Conservation (phyloP, 1,139 yeast species). For the Sugiyamaella grinbergsii region DNA sequence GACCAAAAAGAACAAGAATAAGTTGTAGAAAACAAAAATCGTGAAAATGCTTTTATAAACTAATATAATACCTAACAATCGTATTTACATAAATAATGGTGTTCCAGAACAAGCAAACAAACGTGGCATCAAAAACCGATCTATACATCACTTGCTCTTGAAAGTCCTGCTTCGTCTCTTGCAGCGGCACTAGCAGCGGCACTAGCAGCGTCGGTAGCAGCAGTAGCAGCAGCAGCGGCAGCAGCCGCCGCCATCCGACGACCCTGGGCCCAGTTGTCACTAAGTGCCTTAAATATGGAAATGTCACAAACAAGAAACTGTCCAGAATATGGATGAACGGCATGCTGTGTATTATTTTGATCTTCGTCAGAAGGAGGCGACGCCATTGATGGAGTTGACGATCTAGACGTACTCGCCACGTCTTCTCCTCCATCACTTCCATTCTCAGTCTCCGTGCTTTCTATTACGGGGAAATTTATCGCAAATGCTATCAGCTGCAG, state of each 20-base stretch:
- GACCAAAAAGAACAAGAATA: too few relatives aligned
- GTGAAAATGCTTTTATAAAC: not conserved
- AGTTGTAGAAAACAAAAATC: not conserved
- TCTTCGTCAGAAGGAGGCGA: conserved; percentile 5
- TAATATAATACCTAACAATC: conserved; percentile 3
- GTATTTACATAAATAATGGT: conserved; percentile 6
- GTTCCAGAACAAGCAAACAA: not conserved
- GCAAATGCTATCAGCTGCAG: conserved; percentile 34
- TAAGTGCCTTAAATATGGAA: conserved; percentile 20
- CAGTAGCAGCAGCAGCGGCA: conserved; percentile 7
- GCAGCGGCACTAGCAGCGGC: not conserved
- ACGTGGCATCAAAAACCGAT: not conserved
- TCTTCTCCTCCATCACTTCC: not conserved
- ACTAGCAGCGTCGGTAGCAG: conserved; percentile 2
- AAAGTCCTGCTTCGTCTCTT: not conserved
- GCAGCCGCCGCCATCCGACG: conserved; percentile 10
- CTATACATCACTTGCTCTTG: conserved; percentile 9
- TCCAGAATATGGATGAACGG: conserved; percentile 30
- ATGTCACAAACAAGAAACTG: conserved; percentile 31
- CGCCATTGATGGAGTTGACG: not conserved
- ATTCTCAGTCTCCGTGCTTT: not conserved
- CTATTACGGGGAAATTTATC: conserved; percentile 29
- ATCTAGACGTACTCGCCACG: not conserved
- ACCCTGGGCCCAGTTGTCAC: conserved; percentile 23
- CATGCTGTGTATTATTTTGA: conserved; percentile 9